These are phyloP conservation scores for Dorcoceras hygrometricum DNA, from an alignment of 257 asterid genomes.

Conservation along the genomic window DNA sequence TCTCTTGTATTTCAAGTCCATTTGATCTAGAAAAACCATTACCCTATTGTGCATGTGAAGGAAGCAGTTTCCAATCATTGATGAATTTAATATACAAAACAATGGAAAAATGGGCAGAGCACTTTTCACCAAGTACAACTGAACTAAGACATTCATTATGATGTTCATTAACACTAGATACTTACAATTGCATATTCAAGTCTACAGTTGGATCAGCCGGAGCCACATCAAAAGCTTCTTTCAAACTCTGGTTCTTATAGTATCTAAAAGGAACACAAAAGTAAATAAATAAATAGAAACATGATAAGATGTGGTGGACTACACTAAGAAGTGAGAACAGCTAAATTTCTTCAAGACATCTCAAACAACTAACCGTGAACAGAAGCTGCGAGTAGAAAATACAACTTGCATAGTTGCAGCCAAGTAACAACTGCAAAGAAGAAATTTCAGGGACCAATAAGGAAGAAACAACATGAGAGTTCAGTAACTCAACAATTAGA, in stretches of 20 bases:
- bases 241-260: slow-evolving; percentile 57
- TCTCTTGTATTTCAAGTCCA: background rate
- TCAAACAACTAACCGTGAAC: slow-evolving; percentile 57
- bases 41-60: background rate
- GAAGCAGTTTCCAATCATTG: background rate
- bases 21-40: background rate
- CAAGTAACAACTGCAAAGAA: slow-evolving; percentile 83
- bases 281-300: slow-evolving; percentile 9
- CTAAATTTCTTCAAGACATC: slow-evolving; percentile 17
- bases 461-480: slow-evolving; percentile 14
- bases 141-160: background rate
- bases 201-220: slow-evolving; percentile 96
- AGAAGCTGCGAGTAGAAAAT: slow-evolving; percentile 76
- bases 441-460: slow-evolving; percentile 20
- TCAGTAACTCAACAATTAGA: slow-evolving; percentile 9
- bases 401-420: slow-evolving; percentile 97
- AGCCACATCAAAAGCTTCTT: slow-evolving; percentile 68
- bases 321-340: slow-evolving; percentile 8
- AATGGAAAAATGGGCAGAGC: background rate
- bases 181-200: slow-evolving; percentile 93
- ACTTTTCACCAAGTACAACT: background rate
- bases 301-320: slow-evolving; percentile 11
- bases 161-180: slow-evolving; percentile 16
- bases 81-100: background rate
- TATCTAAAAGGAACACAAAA: slow-evolving; percentile 44